Percentiles rank a stretch among this genome's conserved stretches.
Conservation (phyloP, 1,284 basidiomycete genomes). For the Meripilus lineatus region DNA sequence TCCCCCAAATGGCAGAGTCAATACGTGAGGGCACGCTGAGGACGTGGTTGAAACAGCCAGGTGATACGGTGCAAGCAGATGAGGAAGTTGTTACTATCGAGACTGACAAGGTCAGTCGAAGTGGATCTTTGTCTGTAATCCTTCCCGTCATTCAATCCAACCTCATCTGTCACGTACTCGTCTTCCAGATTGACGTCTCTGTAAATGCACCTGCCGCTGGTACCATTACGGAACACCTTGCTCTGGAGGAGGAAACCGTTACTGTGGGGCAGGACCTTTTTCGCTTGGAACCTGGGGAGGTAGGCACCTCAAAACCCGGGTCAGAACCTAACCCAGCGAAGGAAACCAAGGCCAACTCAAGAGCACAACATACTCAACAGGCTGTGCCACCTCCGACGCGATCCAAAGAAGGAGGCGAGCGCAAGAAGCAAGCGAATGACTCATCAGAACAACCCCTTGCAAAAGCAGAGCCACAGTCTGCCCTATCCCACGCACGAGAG, state of each 20-base stretch:
- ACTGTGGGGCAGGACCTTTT: constrained; percentile 94
- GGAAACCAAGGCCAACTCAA: constrained; percentile 40
- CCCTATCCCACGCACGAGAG: constrained; percentile 38
- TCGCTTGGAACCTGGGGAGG: constrained; percentile 84
- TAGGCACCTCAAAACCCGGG: constrained; percentile 41
- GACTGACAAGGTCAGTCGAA: constrained; percentile 84
- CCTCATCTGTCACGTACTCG: too few species aligned
- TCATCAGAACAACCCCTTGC: constrained; percentile 34
- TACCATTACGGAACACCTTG: constrained; percentile 84
- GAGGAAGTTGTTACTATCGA: constrained; percentile 98
- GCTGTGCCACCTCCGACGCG: constrained; percentile 32
- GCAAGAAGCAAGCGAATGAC: constrained; percentile 38
- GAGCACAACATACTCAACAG: constrained; percentile 45
- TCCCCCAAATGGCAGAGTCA: constrained; percentile 98
- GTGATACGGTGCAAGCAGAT: constrained; percentile 86
- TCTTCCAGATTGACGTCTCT: constrained; percentile 87
- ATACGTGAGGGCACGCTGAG: constrained; percentile 98
- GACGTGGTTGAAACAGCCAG: constrained; percentile 92
- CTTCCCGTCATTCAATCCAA: too few species aligned
- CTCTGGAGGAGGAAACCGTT: constrained; percentile 91
- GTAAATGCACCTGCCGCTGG: constrained; percentile 93
- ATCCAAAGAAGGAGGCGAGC: constrained; percentile 31
- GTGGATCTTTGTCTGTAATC: too few species aligned
- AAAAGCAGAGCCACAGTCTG: constrained; percentile 31
- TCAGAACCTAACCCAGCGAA: constrained; percentile 34